Base-by-base conservation (phyloP, 768 basidiomycete genomes). In the Podaxis rugospora region DNA sequence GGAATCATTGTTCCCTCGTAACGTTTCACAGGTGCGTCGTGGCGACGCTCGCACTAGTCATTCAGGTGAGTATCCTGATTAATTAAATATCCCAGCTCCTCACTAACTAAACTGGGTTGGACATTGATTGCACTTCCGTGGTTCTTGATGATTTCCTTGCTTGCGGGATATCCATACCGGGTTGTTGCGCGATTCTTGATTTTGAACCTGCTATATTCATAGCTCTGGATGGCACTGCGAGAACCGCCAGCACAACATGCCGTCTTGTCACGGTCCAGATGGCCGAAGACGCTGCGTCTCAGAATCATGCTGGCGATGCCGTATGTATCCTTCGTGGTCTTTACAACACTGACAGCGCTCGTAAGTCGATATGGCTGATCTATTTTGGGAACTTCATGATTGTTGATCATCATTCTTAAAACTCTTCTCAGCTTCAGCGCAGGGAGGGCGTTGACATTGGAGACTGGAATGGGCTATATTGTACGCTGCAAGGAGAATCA, bases 391-490 rank as follows among this genome's bases (percentile, higher is more conserved):
- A 3, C 10, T 57, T 35, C 40, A 11, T 55, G 32, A 49, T 39
- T 16, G 18, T 23, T 49, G 21, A 44, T 14, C 21, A 11, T 5
- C 51, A 60, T 53, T n/a, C 25, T 37, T 36, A 13, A 6, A 32
- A 32, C 32, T 32, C 32, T 32, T 32, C 59, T n/a, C 36, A 70
- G 67, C 55, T 66, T 23, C 61, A 67, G 39, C 28, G 63, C 46
- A 62, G 62, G 40, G 37, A 65, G 52, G 71, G 73, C 5, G 59
- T 67, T 0, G 63, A 66, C 18, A 64, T 76, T 18, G 62, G 65
- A 35, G 66, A 68, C 2, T 59, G 69, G 49, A 84, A 83, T 66
- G 79, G 80, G 35, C 64, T 86, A 47, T 85, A 84, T 69, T 86
- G 85, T 65, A 74, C 75, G 76, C n/a, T 63, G 66, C 21, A 18